A percentile compares a stretch with the other conserved stretches of the same genome.
Conservation (phyloP, 1,284 basidiomycete species). For the Phylloporus gajari region DNA sequence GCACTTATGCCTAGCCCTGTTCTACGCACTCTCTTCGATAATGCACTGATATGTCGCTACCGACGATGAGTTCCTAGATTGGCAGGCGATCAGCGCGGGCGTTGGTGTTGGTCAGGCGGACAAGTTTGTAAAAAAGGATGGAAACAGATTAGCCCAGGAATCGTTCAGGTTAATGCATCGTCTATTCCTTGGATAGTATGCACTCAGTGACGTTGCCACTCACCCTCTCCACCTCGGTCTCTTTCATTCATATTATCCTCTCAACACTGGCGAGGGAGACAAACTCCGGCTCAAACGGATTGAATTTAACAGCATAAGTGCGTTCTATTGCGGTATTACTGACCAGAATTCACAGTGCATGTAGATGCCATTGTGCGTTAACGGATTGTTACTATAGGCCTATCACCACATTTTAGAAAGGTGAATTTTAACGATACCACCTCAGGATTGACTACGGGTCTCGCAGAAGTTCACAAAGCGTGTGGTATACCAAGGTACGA, state of each 20-base stretch:
- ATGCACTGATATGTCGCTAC: constrained; percentile 80
- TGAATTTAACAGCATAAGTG: constrained; percentile 96
- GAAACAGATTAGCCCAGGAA: constrained; percentile 73
- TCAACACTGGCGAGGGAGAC: constrained; percentile 65
- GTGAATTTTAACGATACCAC: constrained; percentile 85
- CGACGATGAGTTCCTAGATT: constrained; percentile 84
- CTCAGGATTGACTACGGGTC: constrained; percentile 75
- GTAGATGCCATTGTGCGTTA: too few species aligned
- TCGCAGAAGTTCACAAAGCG: constrained; percentile 86
- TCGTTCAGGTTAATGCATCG: constrained; percentile 53
- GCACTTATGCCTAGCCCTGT: constrained; percentile 90
- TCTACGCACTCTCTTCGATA: constrained; percentile 77
- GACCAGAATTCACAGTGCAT: constrained; percentile 66
- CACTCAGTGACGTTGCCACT: constrained; percentile 13
- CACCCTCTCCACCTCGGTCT: constrained; percentile 89
- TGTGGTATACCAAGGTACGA: constrained; percentile 64
- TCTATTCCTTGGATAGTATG: neutral
- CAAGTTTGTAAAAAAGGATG: constrained; percentile 84
- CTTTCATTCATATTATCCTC: constrained; percentile 95
- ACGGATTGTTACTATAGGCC: too few species aligned
- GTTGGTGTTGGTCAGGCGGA: constrained; percentile 87
- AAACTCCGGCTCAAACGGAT: constrained; percentile 86
- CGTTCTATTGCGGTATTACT: constrained; percentile 17
- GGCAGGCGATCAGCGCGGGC: constrained; percentile 82
- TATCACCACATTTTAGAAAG: too few species aligned